Evolutionary conservation across 176 grass and related monocot species (phyloP), one percentile per base, ranked within the genome.

Genomic region (Musa beccarii): DNA sequence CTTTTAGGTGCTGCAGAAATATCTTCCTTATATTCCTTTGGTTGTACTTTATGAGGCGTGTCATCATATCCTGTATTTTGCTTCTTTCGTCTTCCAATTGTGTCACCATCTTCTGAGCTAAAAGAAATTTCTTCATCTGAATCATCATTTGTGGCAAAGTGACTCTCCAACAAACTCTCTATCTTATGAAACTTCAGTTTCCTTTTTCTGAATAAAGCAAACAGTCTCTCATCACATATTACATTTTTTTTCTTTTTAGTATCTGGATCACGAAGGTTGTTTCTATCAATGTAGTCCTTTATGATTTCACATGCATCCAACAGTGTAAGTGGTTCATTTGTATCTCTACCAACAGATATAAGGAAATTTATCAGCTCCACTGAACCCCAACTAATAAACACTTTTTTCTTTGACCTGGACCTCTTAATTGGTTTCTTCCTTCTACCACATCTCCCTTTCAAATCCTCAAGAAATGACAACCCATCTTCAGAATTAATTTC

Each of bases 301-400:
- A 98, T 76, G 74, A 89, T 68, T 76, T 51, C 76, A 86, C 70
- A 72, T 79, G 82, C 66, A 83, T 79, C 76, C 15, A 54, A 75
- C 69, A 91, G 84, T 26, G 85, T 83, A 70, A 98, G 71, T 80
- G 90, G 65, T 72, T 82, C 71, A 65, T 77, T 53, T 19, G 82
- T 80, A 75, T 86, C 69, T 80, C 85, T 91, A 52, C 88, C 90
- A 49, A 86, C 71, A 82, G 68, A 82, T 63, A 77, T 66, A 78
- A 98, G 71, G 82, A 98, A 98, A 29, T 23, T 72, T 68, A 84
- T 87, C 26, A 98, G 78, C 80, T 98, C 78, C 78, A 81, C 54
- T 22, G 94, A 87, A 74, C 69, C 94, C 94, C 94, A 98, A 43
- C 80, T 88, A 76, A 84, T 69, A 82, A 80, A 98, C 59, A 72